Evolutionary conservation across 2,329 filamentous ascomycete species (phyloP).

Genomic region (Aspergillus persii): DNA sequence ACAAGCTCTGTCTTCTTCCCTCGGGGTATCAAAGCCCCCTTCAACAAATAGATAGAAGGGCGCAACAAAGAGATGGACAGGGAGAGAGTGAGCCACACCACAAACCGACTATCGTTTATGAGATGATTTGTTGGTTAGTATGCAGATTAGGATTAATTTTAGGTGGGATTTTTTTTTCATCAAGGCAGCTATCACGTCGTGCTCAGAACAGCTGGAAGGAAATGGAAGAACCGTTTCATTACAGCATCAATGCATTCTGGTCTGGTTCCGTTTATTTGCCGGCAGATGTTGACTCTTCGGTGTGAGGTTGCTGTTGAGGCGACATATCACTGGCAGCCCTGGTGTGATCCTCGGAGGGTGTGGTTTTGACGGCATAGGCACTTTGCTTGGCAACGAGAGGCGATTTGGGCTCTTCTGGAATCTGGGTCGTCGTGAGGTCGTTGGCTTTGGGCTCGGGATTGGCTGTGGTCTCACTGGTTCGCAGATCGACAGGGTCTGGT

Average conservation of each 20-base stretch:
- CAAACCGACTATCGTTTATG: not conserved
- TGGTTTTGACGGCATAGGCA: not conserved
- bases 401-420: not conserved
- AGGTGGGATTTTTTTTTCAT: not conserved
- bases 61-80: not conserved
- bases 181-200: not conserved
- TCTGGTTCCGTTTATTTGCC: not conserved
- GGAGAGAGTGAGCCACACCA: not conserved
- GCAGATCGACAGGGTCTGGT: conserved; percentile 1
- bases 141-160: not conserved
- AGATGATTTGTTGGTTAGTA: not conserved
- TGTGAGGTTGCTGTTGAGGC: not conserved
- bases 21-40: conserved; percentile 5
- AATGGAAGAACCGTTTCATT: not conserved
- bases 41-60: not conserved
- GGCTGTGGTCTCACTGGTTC: not conserved
- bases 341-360: not conserved
- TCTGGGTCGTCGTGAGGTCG: not conserved
- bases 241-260: not conserved
- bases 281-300: not conserved
- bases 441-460: not conserved
- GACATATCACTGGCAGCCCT: not conserved
- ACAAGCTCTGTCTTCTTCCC: conserved; percentile 3
- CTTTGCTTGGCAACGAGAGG: not conserved
- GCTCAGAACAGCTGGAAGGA: not conserved